A percentile compares a stretch with the other conserved stretches of the same genome.
phyloP scores from a whole-genome alignment of 2,329 filamentous ascomycete genomes.

The Xylaria sp. region DNA sequence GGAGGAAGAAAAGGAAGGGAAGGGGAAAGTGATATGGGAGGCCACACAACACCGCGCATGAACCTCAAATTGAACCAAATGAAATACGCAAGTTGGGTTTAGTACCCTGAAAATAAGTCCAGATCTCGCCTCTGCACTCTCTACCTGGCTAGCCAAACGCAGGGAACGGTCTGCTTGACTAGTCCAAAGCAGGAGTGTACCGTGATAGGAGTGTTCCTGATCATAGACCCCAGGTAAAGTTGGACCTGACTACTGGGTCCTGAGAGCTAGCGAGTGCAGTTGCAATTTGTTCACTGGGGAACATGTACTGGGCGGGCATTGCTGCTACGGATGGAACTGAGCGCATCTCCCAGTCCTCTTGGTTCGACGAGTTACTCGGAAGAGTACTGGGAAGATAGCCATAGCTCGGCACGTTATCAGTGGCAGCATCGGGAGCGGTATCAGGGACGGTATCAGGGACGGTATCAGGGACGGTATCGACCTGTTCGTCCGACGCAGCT shows the following conservation, averaged over 20 bases:
- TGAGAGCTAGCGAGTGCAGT: not conserved
- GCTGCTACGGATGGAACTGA: not conserved
- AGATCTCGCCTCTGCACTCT: not conserved
- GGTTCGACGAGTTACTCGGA: not conserved
- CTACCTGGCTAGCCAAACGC: not conserved
- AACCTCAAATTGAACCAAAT: slow-evolving; percentile 9
- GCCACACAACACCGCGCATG: slow-evolving; percentile 1
- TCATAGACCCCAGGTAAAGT: not conserved
- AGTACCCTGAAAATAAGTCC: slow-evolving; percentile 7
- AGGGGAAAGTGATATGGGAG: not conserved
- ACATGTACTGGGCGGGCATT: not conserved
- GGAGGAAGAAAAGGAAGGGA: not conserved
- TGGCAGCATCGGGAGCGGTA: too few species aligned
- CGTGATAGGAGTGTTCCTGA: not conserved
- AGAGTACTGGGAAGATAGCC: not conserved
- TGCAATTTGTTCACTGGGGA: not conserved
- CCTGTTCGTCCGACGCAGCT: too few species aligned
- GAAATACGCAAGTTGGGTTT: slow-evolving; percentile 6
- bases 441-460: too few species aligned
- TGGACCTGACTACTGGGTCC: not conserved
- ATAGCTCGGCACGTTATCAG: not conserved
- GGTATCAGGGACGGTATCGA: too few species aligned
- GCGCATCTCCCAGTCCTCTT: not conserved
- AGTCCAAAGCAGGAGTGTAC: not conserved
- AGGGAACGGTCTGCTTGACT: not conserved